These are phyloP conservation scores for Nannizziopsis barbatae DNA, from an alignment of 2,329 filamentous ascomycete genomes.

Conservation along the genomic window DNA sequence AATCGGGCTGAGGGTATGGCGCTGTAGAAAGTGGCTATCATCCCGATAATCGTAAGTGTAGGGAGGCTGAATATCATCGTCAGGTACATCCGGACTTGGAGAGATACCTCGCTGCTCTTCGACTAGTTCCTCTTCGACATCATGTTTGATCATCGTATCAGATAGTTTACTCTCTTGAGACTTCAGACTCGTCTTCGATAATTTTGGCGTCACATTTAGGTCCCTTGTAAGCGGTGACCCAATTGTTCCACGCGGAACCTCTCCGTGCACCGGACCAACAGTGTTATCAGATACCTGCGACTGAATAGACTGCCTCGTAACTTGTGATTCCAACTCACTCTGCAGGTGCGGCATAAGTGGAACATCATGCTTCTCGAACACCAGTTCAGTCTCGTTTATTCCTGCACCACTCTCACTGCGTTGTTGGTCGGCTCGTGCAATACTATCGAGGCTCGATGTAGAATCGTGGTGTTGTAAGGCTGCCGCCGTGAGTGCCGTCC, in stretches of 20 bases:
- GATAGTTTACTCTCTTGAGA: slow-evolving; percentile 4
- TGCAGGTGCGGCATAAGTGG: slow-evolving; percentile 72
- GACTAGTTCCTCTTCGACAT: slow-evolving; percentile 3
- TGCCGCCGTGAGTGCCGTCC: slow-evolving; percentile 49
- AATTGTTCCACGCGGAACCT: slow-evolving; percentile 51
- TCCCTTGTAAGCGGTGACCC: slow-evolving; percentile 52
- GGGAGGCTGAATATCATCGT: background rate
- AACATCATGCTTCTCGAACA: slow-evolving; percentile 46
- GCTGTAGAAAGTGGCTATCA: background rate
- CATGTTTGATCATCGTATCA: slow-evolving; percentile 1
- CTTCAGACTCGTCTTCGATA: slow-evolving; percentile 17
- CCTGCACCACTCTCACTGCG: slow-evolving; percentile 40
- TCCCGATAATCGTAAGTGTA: background rate
- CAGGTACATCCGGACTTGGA: slow-evolving; percentile 16
- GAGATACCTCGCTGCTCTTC: slow-evolving; percentile 26
- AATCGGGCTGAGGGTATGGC: slow-evolving; percentile 69
- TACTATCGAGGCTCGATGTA: slow-evolving; percentile 43
- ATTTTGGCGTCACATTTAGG: slow-evolving; percentile 43
- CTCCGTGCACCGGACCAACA: slow-evolving; percentile 54
- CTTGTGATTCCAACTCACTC: slow-evolving; percentile 74
- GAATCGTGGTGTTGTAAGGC: slow-evolving; percentile 56
- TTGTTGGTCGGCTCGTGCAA: slow-evolving; percentile 30
- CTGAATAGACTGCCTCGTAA: slow-evolving; percentile 77
- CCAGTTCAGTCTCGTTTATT: slow-evolving; percentile 40
- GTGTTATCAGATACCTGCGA: slow-evolving; percentile 69